Conservation (phyloP, 2,329 filamentous ascomycete genomes). For the Cladosporium oxysporum region DNA sequence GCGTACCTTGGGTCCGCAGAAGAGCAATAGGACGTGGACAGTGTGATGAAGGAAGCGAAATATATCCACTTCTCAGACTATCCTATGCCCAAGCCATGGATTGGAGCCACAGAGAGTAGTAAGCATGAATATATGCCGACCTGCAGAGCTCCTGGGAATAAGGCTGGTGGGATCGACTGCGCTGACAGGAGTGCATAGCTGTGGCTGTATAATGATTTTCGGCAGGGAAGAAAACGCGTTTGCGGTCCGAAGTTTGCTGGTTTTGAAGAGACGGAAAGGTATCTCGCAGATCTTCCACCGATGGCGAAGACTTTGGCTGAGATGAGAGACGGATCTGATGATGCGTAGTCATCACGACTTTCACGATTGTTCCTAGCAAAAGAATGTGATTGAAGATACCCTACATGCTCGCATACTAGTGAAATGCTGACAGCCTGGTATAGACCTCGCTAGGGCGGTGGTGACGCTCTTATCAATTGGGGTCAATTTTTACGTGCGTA, state of each 20-base stretch:
- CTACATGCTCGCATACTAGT: too few relatives aligned
- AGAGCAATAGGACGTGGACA: slow-evolving; percentile 58
- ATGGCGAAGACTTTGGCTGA: neutral
- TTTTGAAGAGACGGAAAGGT: neutral
- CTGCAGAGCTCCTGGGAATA: neutral
- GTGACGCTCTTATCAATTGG: too few relatives aligned
- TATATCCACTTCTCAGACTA: slow-evolving; percentile 71
- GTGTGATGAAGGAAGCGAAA: slow-evolving; percentile 61
- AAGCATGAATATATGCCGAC: slow-evolving; percentile 31
- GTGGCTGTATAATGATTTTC: slow-evolving; percentile 36
- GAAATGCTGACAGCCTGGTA: too few relatives aligned
- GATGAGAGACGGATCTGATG: too few relatives aligned
- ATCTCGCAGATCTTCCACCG: neutral
- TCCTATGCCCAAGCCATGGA: slow-evolving; percentile 68
- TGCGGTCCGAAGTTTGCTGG: neutral
- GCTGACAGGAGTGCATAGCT: slow-evolving; percentile 42
- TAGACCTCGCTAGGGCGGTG: too few relatives aligned
- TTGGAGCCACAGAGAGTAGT: slow-evolving; percentile 41
- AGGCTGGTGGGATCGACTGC: neutral
- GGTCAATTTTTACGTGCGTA: too few relatives aligned
- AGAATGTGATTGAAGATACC: too few relatives aligned
- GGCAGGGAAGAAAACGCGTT: slow-evolving; percentile 26
- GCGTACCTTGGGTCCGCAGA: slow-evolving; percentile 49
- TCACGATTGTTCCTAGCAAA: too few relatives aligned
- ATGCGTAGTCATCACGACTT: too few relatives aligned